Evolutionary conservation across 495 filamentous ascomycete genomes (phyloP).

Genomic region (Hyaloscypha bicolor): DNA sequence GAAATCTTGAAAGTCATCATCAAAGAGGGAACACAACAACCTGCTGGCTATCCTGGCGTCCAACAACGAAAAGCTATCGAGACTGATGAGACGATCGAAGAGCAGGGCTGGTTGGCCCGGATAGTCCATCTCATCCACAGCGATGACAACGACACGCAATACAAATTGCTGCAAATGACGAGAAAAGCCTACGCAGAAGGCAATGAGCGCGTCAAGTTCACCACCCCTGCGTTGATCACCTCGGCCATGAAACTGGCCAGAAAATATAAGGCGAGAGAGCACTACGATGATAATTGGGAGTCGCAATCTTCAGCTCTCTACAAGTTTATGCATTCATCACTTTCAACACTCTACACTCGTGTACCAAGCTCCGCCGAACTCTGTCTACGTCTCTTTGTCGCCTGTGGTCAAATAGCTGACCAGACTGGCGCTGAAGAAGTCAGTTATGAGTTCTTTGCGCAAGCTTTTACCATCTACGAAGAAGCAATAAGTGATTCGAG

Average conservation of each 20-base stretch:
- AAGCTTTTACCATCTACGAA: constrained; percentile 98
- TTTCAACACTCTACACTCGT: constrained; percentile 87
- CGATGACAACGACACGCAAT: constrained; percentile 87
- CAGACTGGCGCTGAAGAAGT: constrained; percentile 93
- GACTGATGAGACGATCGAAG: constrained; percentile 95
- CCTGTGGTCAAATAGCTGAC: constrained; percentile 91
- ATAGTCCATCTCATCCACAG: constrained; percentile 85
- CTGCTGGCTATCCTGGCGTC: constrained; percentile 78
- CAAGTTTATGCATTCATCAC: constrained; percentile 87
- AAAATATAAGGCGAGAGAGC: constrained; percentile 86
- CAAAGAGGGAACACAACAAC: constrained; percentile 86
- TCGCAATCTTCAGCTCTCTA: constrained; percentile 86
- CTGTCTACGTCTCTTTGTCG: constrained; percentile 82
- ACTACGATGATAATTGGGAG: constrained; percentile 94
- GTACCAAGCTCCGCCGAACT: constrained; percentile 81
- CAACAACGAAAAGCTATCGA: constrained; percentile 70
- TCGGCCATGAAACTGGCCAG: constrained; percentile 86
- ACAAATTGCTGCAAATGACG: constrained; percentile 88
- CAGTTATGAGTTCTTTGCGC: constrained; percentile 96
- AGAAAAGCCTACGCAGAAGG: constrained; percentile 89
- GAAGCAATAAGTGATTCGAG: constrained; percentile 93
- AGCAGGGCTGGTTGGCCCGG: constrained; percentile 94
- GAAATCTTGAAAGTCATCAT: constrained; percentile 88
- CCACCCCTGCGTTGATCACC: constrained; percentile 91
- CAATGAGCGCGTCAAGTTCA: constrained; percentile 93